Conservation (phyloP, 345 rosid genomes). For the Mallotus nudiflorus region DNA sequence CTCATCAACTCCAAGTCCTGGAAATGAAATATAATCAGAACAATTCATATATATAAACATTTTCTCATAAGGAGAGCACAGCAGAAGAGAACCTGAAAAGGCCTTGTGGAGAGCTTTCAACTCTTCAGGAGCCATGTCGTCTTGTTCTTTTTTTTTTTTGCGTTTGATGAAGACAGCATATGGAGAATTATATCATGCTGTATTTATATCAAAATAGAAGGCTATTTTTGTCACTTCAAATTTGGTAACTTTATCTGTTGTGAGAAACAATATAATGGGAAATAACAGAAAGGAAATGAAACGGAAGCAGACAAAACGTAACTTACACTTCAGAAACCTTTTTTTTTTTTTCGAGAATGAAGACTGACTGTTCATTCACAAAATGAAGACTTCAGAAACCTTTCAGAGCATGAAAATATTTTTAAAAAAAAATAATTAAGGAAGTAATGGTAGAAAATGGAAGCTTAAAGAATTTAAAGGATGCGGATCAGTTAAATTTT, state of each 20-base stretch:
- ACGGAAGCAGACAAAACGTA: background rate
- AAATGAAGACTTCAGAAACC: too few species aligned
- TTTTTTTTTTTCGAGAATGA: too few species aligned
- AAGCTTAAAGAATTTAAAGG: background rate
- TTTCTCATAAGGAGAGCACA: background rate
- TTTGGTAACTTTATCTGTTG: background rate
- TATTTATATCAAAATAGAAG: conserved; percentile 36
- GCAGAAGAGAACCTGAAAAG: conserved; percentile 57
- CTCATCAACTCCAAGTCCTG: conserved; percentile 92
- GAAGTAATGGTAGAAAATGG: background rate
- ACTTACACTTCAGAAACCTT: background rate
- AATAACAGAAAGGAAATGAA: background rate
- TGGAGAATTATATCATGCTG: background rate
- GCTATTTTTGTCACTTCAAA: conserved; percentile 41
- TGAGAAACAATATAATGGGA: background rate
- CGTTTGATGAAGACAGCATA: background rate
- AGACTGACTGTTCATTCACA: too few species aligned
- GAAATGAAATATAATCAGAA: too few species aligned
- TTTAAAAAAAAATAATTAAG: background rate
- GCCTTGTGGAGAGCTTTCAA: conserved; percentile 56
- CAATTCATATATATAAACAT: background rate
- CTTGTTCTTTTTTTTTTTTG: too few species aligned
- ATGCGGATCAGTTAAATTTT: too few species aligned
- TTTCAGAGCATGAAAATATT: background rate
- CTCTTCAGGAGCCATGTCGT: conserved; percentile 60